phyloP scores from a whole-genome alignment of 2,329 filamentous ascomycete species.

The Colletotrichum agaves region DNA sequence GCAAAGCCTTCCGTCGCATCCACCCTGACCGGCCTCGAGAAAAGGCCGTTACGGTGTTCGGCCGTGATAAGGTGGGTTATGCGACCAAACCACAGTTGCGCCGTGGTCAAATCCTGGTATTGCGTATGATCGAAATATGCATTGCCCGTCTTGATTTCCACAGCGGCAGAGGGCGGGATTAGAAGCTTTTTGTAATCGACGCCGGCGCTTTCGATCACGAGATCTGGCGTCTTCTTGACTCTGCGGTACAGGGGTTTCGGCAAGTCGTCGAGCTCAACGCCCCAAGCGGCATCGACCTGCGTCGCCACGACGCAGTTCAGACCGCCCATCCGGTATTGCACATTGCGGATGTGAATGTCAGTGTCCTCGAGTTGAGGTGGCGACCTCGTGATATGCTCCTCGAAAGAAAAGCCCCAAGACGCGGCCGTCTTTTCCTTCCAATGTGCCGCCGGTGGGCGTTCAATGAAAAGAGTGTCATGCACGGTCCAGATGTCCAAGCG shows the following conservation, averaged over 20 bases:
- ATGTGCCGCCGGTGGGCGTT: not conserved
- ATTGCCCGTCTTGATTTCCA: conserved; percentile 40
- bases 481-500: not conserved
- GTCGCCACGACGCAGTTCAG: conserved; percentile 6
- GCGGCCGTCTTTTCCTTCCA: too few species aligned
- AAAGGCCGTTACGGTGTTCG: conserved; percentile 35
- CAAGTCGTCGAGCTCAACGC: not conserved
- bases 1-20: too few species aligned
- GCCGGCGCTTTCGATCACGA: not conserved
- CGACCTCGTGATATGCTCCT: not conserved
- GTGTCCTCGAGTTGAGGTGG: not conserved
- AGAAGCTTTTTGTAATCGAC: not conserved
- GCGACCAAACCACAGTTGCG: conserved; percentile 45
- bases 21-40: not conserved
- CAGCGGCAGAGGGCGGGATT: conserved; percentile 29
- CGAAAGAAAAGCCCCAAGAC: not conserved
- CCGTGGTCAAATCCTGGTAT: conserved; percentile 10
- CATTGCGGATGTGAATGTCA: not conserved
- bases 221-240: not conserved
- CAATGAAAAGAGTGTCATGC: conserved; percentile 7
- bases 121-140: not conserved
- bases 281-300: conserved; percentile 20
- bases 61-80: conserved; percentile 42
- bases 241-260: not conserved
- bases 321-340: conserved; percentile 12